Conservation (phyloP, 2,329 filamentous ascomycete species). For the Chalaropsis thielavioides region DNA sequence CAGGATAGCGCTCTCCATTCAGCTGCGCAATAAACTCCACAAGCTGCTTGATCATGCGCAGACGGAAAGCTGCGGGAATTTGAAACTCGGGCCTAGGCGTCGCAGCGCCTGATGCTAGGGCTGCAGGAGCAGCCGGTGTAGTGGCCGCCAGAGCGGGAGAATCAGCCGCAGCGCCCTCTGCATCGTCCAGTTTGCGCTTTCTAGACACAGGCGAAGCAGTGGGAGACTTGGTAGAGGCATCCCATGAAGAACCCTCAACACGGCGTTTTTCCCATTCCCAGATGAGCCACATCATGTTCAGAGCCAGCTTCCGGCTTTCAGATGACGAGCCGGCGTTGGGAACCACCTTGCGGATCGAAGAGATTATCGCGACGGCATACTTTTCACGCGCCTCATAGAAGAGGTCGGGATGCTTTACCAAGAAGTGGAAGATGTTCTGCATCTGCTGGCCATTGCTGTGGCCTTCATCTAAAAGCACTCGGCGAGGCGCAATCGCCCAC, state of each 20-base stretch:
- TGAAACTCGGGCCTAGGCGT: constrained; percentile 44
- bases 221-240: neutral
- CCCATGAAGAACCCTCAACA: constrained; percentile 42
- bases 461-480: constrained; percentile 84
- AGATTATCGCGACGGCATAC: constrained; percentile 77
- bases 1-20: constrained; percentile 60
- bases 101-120: neutral
- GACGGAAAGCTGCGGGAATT: constrained; percentile 51
- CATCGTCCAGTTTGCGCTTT: constrained; percentile 66
- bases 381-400: constrained; percentile 94
- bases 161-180: constrained; percentile 20
- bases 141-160: neutral
- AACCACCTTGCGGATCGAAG: constrained; percentile 76
- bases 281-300: constrained; percentile 82
- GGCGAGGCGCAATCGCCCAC: constrained; percentile 81
- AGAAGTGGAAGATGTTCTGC: constrained; percentile 93
- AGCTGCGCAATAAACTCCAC: constrained; percentile 89
- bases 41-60: constrained; percentile 83
- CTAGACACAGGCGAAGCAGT: constrained; percentile 50
- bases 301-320: constrained; percentile 78
- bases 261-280: constrained; percentile 86
- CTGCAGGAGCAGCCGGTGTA: neutral
- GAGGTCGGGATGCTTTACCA: constrained; percentile 79
- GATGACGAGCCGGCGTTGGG: constrained; percentile 69
- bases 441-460: constrained; percentile 81